These are phyloP conservation scores for Daucus carota DNA, from an alignment of 129 eudicot species.

Conservation along the genomic window DNA sequence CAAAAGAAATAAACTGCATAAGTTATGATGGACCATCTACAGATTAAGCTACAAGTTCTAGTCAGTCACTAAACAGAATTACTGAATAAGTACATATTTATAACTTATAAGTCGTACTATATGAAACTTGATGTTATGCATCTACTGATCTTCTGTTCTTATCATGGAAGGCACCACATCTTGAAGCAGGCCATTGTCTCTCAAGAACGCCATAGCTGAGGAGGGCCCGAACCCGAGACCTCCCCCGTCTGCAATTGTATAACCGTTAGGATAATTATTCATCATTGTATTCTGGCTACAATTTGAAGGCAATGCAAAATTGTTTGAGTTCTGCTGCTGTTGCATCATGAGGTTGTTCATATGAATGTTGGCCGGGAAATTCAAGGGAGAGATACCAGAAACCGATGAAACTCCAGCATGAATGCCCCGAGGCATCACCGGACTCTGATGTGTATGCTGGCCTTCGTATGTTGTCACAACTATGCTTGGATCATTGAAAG, in stretches of 20 bases:
- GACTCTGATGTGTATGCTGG: constrained; percentile 57
- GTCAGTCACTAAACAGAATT: background rate
- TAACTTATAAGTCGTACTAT: background rate
- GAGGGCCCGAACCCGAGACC: background rate
- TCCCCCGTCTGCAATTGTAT: background rate
- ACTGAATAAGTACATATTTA: background rate
- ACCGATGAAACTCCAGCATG: constrained; percentile 1
- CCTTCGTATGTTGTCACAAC: constrained; percentile 90
- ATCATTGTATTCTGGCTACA: background rate
- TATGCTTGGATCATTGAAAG: constrained; percentile 35
- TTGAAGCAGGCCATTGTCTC: constrained; percentile 43
- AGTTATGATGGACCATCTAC: background rate
- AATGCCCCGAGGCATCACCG: constrained; percentile 14
- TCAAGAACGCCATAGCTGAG: constrained; percentile 14
- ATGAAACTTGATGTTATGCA: background rate
- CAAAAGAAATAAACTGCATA: background rate
- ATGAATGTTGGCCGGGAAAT: background rate
- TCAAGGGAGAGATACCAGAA: background rate
- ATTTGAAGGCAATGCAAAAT: constrained; percentile 1
- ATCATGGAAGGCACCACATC: constrained; percentile 32
- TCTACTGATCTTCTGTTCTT: constrained; percentile 17
- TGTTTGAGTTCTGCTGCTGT: constrained; percentile 3
- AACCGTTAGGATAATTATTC: background rate
- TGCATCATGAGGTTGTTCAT: background rate
- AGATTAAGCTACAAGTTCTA: background rate